Evolutionary conservation across 139 green algal genomes (phyloP).

Genomic region (Chlamydomonas asymmetrica): DNA sequence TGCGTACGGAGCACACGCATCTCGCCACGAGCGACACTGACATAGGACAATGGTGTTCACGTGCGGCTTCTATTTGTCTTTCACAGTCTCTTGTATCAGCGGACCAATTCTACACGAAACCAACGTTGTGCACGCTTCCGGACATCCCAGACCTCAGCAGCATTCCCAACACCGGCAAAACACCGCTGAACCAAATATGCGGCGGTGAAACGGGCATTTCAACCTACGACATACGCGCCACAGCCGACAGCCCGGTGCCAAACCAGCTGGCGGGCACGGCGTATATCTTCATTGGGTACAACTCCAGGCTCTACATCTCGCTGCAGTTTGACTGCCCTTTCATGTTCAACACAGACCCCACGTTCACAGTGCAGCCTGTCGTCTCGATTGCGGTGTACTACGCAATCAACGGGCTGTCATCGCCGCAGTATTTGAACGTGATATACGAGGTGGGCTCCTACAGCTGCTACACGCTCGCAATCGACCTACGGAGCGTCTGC

Average conservation of each 20-base stretch:
- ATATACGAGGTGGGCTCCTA: conserved; percentile 17
- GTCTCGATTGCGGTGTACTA: conserved; percentile 1
- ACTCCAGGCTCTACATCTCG: conserved; percentile 34
- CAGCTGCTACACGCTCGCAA: conserved; percentile 33
- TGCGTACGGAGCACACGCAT: too few species aligned
- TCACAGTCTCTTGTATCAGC: conserved; percentile 10
- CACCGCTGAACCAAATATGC: conserved; percentile 11
- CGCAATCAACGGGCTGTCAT: not conserved
- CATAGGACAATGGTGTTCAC: too few species aligned
- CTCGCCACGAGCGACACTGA: too few species aligned
- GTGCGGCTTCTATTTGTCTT: too few species aligned
- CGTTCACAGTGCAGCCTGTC: too few species aligned
- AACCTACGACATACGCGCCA: not conserved
- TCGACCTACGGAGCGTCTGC: conserved; percentile 21
- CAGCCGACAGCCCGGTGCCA: too few species aligned
- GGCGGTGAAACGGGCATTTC: not conserved
- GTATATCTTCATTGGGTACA: conserved; percentile 37
- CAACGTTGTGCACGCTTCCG: conserved; percentile 16
- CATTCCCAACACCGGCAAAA: conserved; percentile 21
- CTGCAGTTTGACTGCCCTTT: conserved; percentile 37
- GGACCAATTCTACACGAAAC: conserved; percentile 16
- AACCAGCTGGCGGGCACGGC: conserved; percentile 4
- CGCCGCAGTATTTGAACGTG: conserved; percentile 29
- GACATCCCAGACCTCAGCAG: not conserved
- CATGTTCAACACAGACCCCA: conserved; percentile 27